Base-by-base conservation (phyloP, 2,329 filamentous ascomycete genomes). In the Microdochium trichocladiopsis region DNA sequence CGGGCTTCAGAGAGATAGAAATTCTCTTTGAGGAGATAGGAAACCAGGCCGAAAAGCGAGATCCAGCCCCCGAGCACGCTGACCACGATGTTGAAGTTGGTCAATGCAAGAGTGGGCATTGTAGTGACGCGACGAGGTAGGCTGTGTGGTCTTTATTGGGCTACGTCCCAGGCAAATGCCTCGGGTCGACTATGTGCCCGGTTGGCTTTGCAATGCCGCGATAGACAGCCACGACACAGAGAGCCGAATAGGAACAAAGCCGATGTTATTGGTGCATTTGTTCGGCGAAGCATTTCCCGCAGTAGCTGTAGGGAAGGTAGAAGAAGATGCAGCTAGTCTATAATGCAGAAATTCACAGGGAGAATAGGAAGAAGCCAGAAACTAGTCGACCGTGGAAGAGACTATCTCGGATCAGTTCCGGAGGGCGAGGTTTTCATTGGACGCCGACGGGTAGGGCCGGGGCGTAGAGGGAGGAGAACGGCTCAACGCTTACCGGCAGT, bases 1-100 rank as follows among this genome's bases (percentile, higher is more conserved):
- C 90, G 74, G 51, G 92, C 89, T 78, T 96, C 92, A 1, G 90
- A 95, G 1, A 96, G 78, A 66, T 96, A 96, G 65, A 89, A 93
- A 53, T 84, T 87, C 71, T 96, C 92, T 65, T 96, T 96, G 64
- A 89, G 78, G 18, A 96, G 78, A 64, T 91, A 95, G 1, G 90
- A 96, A 0, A 96, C 90, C 45, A 96, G 73, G 3, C 90, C 91
- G 63, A 95, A 96, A n/a, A 95, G 60, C 0, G 89, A 90, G 56
- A 96, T 84, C 72, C 95, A 96, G 2, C 89, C 92, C 14, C 92
- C 92, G 12, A 95, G 70, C 8, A 89, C 80, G 51, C 88, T 86
- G 64, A 89, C 84, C 51, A 91, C 81, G 57, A 94, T 87, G 69
- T 95, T 95, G 76, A 95, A 95, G 66, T 91, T 87, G 57, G 79